Percentiles rank a stretch among this genome's conserved stretches.
Evolutionary conservation across 768 basidiomycete genomes (phyloP).

Genomic region (Kwoniella dendrophila): DNA sequence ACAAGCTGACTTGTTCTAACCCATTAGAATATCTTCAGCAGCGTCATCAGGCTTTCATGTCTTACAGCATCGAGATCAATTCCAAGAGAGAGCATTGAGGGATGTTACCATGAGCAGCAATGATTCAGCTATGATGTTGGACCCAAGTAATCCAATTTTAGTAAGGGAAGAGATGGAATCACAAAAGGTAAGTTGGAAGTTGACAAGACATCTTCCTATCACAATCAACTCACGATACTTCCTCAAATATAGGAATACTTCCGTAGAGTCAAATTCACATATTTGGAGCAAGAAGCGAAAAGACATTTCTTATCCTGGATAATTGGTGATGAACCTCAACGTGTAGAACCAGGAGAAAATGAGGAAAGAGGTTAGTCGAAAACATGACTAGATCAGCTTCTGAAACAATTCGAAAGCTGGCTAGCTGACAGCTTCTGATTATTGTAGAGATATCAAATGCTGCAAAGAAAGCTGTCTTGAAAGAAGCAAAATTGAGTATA

Average conservation of each 20-base stretch:
- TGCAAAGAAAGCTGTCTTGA: constrained; percentile 70
- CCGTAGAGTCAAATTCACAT: constrained; percentile 73
- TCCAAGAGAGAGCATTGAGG: constrained; percentile 40
- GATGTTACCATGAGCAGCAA: constrained; percentile 40
- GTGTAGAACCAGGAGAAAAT: constrained; percentile 78
- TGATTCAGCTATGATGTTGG: constrained; percentile 39
- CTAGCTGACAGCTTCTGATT: neutral
- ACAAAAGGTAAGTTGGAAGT: constrained; percentile 39
- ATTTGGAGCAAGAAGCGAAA: constrained; percentile 87
- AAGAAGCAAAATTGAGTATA: constrained; percentile 67
- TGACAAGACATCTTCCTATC: no score
- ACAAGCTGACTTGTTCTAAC: constrained; percentile 19
- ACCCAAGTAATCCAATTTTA: constrained; percentile 44
- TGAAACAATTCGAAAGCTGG: neutral
- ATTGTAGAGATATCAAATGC: constrained; percentile 63
- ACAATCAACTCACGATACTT: neutral
- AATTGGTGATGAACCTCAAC: constrained; percentile 79
- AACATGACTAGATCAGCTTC: neutral
- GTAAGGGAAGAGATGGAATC: constrained; percentile 45
- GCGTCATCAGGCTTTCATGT: constrained; percentile 29
- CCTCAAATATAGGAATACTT: constrained; percentile 46
- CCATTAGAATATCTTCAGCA: constrained; percentile 11
- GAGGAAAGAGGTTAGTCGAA: constrained; percentile 59
- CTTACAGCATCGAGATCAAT: constrained; percentile 33
- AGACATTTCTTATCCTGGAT: constrained; percentile 84